A percentile compares a stretch with the other conserved stretches of the same genome.
These are phyloP conservation scores for Oryza coarctata DNA, from an alignment of 176 grass and related monocot genomes.

Conservation along the genomic window DNA sequence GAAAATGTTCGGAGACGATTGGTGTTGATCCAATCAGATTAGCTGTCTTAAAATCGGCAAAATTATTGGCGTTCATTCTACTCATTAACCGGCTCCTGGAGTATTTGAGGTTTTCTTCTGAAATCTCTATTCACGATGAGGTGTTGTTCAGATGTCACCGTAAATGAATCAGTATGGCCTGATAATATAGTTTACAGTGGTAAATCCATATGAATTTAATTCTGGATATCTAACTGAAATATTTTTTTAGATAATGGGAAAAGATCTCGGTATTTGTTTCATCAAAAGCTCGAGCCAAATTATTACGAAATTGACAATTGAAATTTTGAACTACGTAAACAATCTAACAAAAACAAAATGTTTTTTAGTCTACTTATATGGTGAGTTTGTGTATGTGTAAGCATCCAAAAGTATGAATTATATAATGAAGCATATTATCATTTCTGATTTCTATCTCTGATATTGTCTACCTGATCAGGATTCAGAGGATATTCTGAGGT, in stretches of 20 bases:
- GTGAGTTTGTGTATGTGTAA: not conserved
- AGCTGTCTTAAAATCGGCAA: not conserved
- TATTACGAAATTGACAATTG: no score
- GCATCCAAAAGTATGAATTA: not conserved
- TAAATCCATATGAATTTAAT: no score
- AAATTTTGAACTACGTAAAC: no score
- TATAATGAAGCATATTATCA: not conserved
- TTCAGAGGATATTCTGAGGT: not conserved
- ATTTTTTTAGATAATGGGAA: no score
- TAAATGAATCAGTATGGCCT: no score
- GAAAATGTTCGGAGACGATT: not conserved
- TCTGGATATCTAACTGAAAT: no score
- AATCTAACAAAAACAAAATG: no score
- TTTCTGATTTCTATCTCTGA: not conserved
- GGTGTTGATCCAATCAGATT: not conserved
- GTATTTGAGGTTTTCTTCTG: not conserved
- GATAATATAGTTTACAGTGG: no score
- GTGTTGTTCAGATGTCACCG: not conserved
- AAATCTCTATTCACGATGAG: not conserved
- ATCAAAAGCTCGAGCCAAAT: no score
- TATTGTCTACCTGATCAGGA: not conserved
- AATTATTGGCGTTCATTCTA: not conserved
- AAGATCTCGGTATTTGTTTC: no score
- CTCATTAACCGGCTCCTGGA: not conserved
- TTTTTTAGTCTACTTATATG: not conserved